A percentile compares a stretch with the other conserved stretches of the same genome.
Evolutionary conservation across 306 rosid species (phyloP).

Genomic region (Castanea mollissima): DNA sequence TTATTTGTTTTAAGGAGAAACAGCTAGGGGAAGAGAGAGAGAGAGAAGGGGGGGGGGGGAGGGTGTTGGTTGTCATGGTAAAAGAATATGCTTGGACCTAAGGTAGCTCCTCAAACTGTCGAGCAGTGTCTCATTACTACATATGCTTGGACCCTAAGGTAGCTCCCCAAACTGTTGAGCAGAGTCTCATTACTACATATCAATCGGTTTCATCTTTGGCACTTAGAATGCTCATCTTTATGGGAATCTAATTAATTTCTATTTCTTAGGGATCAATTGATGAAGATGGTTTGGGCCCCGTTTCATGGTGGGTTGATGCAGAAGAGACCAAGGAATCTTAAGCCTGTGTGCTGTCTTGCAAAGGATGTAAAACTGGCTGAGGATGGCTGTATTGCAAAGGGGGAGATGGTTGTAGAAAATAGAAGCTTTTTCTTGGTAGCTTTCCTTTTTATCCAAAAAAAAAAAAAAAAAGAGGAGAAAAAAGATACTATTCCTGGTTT

Average conservation of each 20-base stretch:
- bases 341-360: neutral
- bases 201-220: neutral
- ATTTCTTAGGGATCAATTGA: constrained; percentile 31
- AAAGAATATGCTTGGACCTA: too few species aligned
- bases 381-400: neutral
- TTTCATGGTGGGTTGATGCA: constrained; percentile 43
- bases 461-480: too few species aligned
- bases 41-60: too few species aligned
- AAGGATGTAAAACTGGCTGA: neutral
- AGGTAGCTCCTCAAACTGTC: too few species aligned
- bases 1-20: too few species aligned
- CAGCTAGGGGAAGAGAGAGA: too few species aligned
- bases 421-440: too few species aligned
- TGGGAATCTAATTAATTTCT: neutral
- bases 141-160: too few species aligned
- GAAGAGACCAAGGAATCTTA: constrained; percentile 7
- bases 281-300: constrained; percentile 41
- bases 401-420: neutral
- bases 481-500: too few species aligned
- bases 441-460: too few species aligned
- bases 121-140: neutral
- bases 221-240: neutral
- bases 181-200: neutral
- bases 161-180: neutral
- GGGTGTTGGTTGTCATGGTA: too few species aligned